phyloP scores from a whole-genome alignment of 495 filamentous ascomycete genomes.

The Physcia stellaris region DNA sequence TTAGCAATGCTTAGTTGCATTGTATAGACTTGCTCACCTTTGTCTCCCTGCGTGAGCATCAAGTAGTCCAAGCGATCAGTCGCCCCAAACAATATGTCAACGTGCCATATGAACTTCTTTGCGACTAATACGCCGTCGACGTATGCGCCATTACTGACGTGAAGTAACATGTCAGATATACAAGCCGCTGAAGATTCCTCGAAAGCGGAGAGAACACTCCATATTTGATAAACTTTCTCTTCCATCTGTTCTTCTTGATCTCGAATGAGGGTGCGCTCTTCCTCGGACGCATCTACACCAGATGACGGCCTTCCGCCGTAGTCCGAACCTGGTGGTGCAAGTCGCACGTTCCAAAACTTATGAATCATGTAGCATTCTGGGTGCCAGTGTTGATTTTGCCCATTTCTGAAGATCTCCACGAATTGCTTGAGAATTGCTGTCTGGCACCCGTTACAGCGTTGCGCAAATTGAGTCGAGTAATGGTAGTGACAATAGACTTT shows the following conservation, averaged over 20 bases:
- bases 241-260: constrained; percentile 90
- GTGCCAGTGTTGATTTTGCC: constrained; percentile 98
- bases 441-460: constrained; percentile 90
- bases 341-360: constrained; percentile 98
- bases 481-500: constrained; percentile 98
- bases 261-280: constrained; percentile 60
- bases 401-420: constrained; percentile 95
- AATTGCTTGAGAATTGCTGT: constrained; percentile 99
- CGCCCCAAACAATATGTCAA: constrained; percentile 82
- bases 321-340: constrained; percentile 45
- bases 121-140: constrained; percentile 89
- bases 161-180: constrained; percentile 98
- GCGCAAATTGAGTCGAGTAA: constrained; percentile 95
- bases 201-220: constrained; percentile 93
- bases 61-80: constrained; percentile 70
- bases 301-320: constrained; percentile 28
- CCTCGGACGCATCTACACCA: constrained; percentile 52
- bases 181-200: constrained; percentile 96
- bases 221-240: constrained; percentile 93
- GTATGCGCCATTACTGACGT: constrained; percentile 97
- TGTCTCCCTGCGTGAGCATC: constrained; percentile 55
- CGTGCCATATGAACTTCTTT: constrained; percentile 93
- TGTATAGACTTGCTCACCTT: constrained; percentile 40
- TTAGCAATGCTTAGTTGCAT: not conserved
- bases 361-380: constrained; percentile 99